Base-by-base conservation (phyloP, 2,329 filamentous ascomycete genomes). In the Aspergillus brunneoviolaceus region DNA sequence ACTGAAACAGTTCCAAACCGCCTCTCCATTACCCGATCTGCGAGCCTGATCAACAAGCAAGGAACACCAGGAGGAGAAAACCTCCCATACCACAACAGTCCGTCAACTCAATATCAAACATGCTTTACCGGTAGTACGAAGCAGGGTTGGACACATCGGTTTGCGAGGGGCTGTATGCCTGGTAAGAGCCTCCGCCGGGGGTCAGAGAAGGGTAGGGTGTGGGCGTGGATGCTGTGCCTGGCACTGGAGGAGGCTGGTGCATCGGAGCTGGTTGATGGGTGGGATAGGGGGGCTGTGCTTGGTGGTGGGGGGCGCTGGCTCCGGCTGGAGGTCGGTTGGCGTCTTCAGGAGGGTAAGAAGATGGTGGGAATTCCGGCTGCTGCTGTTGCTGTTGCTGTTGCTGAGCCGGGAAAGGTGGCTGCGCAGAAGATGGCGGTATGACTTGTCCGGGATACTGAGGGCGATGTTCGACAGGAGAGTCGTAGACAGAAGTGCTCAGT, bases 401-500 rank as follows among this genome's bases (percentile, higher is more conserved):
- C 47, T 74, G 72, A 25, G 72, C 69, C 9, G 70, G 73, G 61
- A 72, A 72, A 49, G 71, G 74, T 51, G 71, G 72, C 49, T 69
- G 70, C 27, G 60, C 63, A 47, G 65, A 60, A 25, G 69, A 63
- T 10, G 71, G 69, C 3, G 65, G 68, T 63, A 67, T 67, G n/a
- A 65, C 65, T 16, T 48, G 42, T 6, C 60, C 65, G 27, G 69
- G 65, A 12, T 76, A 79, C 19, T 72, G 69, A 57, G 74, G 70
- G 49, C 75, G 72, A 51, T 70, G 71, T 21, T 78, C 85, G 45
- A 90, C 82, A 48, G 89, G 90, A 3, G 89, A 90, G 74, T 92
- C 89, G 70, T 92, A 93, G 10, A 85, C 86, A 1, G 89, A 90
- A 0, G 90, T 92, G 27, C 89, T 88, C 51, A 94, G 80, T 76